phyloP scores from a whole-genome alignment of 768 basidiomycete species.

The Trichaptum fuscoviolaceum region DNA sequence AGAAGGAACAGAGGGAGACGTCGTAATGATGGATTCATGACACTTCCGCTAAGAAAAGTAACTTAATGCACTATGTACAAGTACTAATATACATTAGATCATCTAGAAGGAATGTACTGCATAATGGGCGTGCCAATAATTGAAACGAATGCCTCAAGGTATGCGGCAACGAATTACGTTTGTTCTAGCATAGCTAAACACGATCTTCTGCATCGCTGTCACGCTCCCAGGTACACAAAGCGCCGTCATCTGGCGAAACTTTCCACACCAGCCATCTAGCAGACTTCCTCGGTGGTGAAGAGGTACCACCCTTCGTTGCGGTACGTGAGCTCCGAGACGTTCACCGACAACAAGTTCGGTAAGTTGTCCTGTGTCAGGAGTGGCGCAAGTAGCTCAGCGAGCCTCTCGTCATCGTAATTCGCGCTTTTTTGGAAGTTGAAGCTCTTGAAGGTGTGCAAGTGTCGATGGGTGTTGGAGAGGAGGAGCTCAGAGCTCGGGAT shows the following conservation, averaged over 20 bases:
- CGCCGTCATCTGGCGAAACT: neutral
- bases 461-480: neutral
- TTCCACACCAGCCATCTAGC: neutral
- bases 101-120: neutral
- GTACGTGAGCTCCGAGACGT: too few species aligned
- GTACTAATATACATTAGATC: neutral
- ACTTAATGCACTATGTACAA: neutral
- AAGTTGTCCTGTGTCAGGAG: neutral
- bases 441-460: neutral
- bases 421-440: neutral
- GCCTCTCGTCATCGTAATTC: neutral
- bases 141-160: neutral
- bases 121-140: neutral
- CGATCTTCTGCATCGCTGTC: neutral
- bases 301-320: neutral
- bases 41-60: neutral
- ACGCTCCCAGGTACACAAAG: neutral
- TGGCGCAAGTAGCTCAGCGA: neutral
- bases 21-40: constrained; percentile 46
- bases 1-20: constrained; percentile 32
- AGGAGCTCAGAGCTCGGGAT: neutral
- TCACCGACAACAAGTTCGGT: too few species aligned
- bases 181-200: neutral
- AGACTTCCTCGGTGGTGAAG: neutral
- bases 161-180: neutral